phyloP scores from a whole-genome alignment of 768 basidiomycete genomes.

The Leucosporidium yakuticum region DNA sequence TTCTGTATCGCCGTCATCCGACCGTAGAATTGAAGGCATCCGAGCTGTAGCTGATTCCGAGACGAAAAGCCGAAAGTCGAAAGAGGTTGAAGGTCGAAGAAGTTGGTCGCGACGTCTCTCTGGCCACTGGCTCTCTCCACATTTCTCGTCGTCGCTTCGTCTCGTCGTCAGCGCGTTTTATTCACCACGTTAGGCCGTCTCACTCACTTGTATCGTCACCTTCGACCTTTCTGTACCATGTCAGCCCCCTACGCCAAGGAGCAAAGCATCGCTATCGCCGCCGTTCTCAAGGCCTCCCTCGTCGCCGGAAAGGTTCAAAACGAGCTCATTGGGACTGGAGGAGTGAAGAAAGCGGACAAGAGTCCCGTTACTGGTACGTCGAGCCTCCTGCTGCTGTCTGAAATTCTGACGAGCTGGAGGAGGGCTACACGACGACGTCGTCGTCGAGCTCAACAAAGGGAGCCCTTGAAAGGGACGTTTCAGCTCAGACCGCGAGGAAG shows the following conservation, averaged over 20 bases:
- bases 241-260: slow-evolving; percentile 50
- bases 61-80: no score
- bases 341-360: slow-evolving; percentile 79
- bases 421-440: background rate
- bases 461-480: background rate
- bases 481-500: background rate
- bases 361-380: slow-evolving; percentile 77
- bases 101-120: no score
- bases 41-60: no score
- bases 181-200: no score
- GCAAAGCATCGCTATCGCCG: slow-evolving; percentile 72
- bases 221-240: background rate
- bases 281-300: slow-evolving; percentile 77
- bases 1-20: no score
- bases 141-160: no score
- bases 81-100: no score
- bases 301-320: slow-evolving; percentile 82
- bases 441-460: background rate
- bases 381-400: background rate
- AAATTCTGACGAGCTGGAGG: background rate
- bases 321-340: slow-evolving; percentile 65
- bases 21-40: no score
- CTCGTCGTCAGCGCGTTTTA: no score
- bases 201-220: no score
- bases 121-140: no score